These are phyloP conservation scores for Fusarium subglutinans DNA, from an alignment of 2,329 filamentous ascomycete species.

Conservation along the genomic window DNA sequence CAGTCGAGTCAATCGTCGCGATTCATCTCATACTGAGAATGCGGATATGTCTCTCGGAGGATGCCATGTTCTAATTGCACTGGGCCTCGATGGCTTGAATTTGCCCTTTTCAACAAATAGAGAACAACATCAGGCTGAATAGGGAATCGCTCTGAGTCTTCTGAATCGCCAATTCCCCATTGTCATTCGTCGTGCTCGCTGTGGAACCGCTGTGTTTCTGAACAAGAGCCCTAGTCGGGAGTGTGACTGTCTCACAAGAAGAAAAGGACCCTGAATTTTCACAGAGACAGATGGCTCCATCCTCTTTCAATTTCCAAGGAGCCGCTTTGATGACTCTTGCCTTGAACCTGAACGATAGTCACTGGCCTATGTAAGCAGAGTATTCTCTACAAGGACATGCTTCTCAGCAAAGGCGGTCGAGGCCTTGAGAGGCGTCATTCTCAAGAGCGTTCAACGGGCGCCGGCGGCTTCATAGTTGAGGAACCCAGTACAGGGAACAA, in stretches of 20 bases:
- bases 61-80: constrained; percentile 1
- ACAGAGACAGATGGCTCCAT: constrained; percentile 5
- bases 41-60: constrained; percentile 17
- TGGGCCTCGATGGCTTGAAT: constrained; percentile 15
- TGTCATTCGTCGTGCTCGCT: constrained; percentile 27
- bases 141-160: constrained; percentile 13
- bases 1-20: constrained; percentile 3
- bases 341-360: background rate
- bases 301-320: constrained; percentile 16
- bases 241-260: constrained; percentile 39
- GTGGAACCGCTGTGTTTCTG: constrained; percentile 38
- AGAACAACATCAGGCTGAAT: constrained; percentile 3
- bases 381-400: constrained; percentile 23
- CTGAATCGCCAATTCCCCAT: constrained; percentile 23
- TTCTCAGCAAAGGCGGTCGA: constrained; percentile 12
- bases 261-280: constrained; percentile 37
- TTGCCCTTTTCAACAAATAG: background rate
- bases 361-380: constrained; percentile 5
- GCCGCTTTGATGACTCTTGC: constrained; percentile 21
- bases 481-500: constrained; percentile 15
- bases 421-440: constrained; percentile 17
- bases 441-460: constrained; percentile 15
- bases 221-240: constrained; percentile 27
- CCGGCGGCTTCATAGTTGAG: constrained; percentile 32
- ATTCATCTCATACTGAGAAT: constrained; percentile 9